Percentiles rank a stretch among this genome's conserved stretches.
These are phyloP conservation scores for Corylus americana DNA, from an alignment of 306 rosid genomes.

Conservation along the genomic window DNA sequence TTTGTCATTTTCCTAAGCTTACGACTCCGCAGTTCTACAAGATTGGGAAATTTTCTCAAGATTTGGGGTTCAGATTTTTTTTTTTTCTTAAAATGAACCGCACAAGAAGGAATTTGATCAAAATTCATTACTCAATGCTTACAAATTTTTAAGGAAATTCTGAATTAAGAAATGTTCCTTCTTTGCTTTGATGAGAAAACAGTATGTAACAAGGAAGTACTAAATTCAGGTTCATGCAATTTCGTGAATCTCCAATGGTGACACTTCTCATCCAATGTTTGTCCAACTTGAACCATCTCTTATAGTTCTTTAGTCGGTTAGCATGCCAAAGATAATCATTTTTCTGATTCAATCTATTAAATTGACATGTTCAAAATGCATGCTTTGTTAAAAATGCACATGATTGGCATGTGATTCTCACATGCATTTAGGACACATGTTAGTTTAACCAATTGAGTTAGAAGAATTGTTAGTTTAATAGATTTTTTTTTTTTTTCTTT, in stretches of 20 bases:
- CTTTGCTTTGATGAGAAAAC: background rate
- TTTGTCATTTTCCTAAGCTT: slow-evolving; percentile 9
- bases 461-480: too few relatives aligned
- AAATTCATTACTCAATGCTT: background rate
- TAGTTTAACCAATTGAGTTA: too few relatives aligned
- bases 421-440: too few relatives aligned
- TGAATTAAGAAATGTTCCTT: slow-evolving; percentile 16
- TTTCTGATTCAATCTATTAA: too few relatives aligned
- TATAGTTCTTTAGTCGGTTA: slow-evolving; percentile 6
- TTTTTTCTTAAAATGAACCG: background rate
- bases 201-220: too few relatives aligned
- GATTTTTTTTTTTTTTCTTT: too few relatives aligned
- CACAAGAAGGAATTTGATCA: background rate
- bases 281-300: slow-evolving; percentile 14
- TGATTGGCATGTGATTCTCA: too few relatives aligned
- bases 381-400: too few relatives aligned
- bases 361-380: too few relatives aligned
- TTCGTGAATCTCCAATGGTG: slow-evolving; percentile 10
- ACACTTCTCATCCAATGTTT: slow-evolving; percentile 1
- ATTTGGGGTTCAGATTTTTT: background rate
- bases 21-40: background rate
- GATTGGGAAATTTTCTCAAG: slow-evolving; percentile 9
- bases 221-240: background rate
- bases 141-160: slow-evolving; percentile 18
- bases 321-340: background rate